phyloP scores from a whole-genome alignment of 75 land plant genomes.

The Sequoia sempervirens region DNA sequence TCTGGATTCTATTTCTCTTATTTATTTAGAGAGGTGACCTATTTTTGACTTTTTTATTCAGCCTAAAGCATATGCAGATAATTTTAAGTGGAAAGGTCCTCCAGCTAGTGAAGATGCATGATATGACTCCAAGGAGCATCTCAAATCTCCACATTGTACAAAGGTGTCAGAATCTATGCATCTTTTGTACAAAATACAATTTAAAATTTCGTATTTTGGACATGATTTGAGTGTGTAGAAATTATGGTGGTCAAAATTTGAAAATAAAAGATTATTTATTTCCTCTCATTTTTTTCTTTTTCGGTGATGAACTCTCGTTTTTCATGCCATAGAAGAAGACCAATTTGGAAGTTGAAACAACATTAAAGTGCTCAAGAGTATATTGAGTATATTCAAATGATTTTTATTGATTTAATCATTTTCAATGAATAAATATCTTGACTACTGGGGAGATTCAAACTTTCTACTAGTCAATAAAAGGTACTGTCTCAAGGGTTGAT shows the following conservation, averaged over 20 bases:
- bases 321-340: not conserved
- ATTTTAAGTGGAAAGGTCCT: conserved; percentile 85
- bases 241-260: not conserved
- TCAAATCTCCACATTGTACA: not conserved
- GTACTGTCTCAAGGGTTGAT: not conserved
- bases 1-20: not conserved
- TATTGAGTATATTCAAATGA: not conserved
- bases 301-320: not conserved
- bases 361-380: not conserved
- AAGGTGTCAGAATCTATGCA: not conserved
- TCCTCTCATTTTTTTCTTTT: not conserved
- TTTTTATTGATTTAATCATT: not conserved
- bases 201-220: not conserved
- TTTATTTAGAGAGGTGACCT: not conserved
- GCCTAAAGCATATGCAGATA: conserved; percentile 82
- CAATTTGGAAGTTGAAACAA: not conserved
- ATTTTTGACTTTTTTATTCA: conserved; percentile 16
- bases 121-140: not conserved
- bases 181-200: not conserved
- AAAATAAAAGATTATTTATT: conserved; percentile 5
- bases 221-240: not conserved
- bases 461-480: not conserved
- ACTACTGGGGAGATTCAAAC: not conserved
- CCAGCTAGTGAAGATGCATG: conserved; percentile 33
- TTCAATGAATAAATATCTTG: not conserved